phyloP scores from a whole-genome alignment of 2,329 filamentous ascomycete genomes.

The Lomentospora prolificans region DNA sequence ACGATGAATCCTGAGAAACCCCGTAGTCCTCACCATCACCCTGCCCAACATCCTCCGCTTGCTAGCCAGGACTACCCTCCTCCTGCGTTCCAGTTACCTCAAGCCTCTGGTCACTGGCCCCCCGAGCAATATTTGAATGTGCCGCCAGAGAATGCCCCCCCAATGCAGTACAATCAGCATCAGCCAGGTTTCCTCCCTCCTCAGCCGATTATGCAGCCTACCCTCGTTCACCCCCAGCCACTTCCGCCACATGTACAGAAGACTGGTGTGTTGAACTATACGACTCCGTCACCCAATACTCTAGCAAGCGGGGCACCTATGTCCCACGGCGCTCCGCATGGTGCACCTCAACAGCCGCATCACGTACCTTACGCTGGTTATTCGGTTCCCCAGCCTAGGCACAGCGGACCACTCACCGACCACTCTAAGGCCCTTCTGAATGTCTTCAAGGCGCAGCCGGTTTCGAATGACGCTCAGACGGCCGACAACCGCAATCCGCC shows the following conservation, averaged over 20 bases:
- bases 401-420: slow-evolving; percentile 1
- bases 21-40: slow-evolving; percentile 46
- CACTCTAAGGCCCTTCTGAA: slow-evolving; percentile 6
- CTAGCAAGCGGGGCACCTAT: neutral
- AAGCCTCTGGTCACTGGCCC: neutral
- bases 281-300: slow-evolving; percentile 11
- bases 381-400: neutral
- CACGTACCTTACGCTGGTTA: slow-evolving; percentile 5
- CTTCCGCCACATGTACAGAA: slow-evolving; percentile 47
- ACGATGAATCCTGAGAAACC: slow-evolving; percentile 40
- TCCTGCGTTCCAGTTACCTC: slow-evolving; percentile 19
- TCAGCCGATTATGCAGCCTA: slow-evolving; percentile 8
- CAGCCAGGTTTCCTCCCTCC: neutral
- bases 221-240: slow-evolving; percentile 33
- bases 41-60: slow-evolving; percentile 32
- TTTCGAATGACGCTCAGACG: neutral
- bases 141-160: slow-evolving; percentile 14
- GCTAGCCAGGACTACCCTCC: slow-evolving; percentile 19
- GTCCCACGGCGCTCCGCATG: neutral
- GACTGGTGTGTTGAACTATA: slow-evolving; percentile 18
- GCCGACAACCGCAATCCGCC: neutral
- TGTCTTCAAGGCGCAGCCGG: neutral
- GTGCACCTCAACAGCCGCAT: slow-evolving; percentile 7
- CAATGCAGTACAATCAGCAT: slow-evolving; percentile 10
- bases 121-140: slow-evolving; percentile 8